Percentiles rank a stretch among this genome's conserved stretches.
phyloP scores from a whole-genome alignment of 805 yeast genomes.

The Saccharomycopsis sp. region DNA sequence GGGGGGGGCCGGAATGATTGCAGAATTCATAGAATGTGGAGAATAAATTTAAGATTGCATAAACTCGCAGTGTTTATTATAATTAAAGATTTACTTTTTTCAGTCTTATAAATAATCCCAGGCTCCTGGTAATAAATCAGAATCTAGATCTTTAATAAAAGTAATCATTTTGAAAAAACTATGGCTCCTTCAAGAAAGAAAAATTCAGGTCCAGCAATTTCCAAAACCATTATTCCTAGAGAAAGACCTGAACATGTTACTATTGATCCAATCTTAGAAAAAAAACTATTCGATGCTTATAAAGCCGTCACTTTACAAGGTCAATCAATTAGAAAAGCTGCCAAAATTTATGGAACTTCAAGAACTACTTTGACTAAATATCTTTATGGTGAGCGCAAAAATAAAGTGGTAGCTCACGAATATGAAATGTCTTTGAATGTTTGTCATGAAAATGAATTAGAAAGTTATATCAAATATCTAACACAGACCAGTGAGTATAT shows the following conservation, averaged over 20 bases:
- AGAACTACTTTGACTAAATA: constrained; percentile 16
- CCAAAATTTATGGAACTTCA: constrained; percentile 11
- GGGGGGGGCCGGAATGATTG: too few relatives aligned
- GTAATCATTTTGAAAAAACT: too few relatives aligned
- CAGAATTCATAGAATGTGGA: too few relatives aligned
- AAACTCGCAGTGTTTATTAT: too few relatives aligned
- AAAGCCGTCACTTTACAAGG: constrained; percentile 14
- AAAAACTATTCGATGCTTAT: constrained; percentile 15
- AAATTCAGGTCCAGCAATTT: constrained; percentile 15
- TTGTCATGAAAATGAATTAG: constrained; percentile 12
- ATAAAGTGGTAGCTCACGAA: constrained; percentile 17
- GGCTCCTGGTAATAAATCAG: too few relatives aligned
- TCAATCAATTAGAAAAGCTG: constrained; percentile 14
- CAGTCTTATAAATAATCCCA: too few relatives aligned
- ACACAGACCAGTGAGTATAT: constrained; percentile 5
- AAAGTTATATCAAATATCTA: constrained; percentile 5
- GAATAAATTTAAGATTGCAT: too few relatives aligned
- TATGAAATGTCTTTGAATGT: constrained; percentile 17
- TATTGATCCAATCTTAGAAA: constrained; percentile 15
- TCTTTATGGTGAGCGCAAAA: constrained; percentile 14
- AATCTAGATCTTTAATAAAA: too few relatives aligned
- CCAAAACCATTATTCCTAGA: constrained; percentile 13
- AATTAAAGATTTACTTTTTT: too few relatives aligned
- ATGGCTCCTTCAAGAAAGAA: constrained; percentile 4
- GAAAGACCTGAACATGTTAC: constrained; percentile 16